Conservation (phyloP, 441 rosid species). For the Eutrema salsugineum region DNA sequence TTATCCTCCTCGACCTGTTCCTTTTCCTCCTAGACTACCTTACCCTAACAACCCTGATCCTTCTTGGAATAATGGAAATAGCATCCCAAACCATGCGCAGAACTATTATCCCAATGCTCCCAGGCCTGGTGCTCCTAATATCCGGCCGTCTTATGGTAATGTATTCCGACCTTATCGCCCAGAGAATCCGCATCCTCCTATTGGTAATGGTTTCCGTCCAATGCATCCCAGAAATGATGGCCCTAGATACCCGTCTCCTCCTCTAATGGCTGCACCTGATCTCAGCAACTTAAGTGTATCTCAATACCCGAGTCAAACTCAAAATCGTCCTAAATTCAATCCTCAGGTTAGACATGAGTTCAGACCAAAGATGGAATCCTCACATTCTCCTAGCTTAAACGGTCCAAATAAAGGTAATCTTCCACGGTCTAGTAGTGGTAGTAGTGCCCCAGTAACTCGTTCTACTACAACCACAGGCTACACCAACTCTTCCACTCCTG, state of each 20-base stretch:
- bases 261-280: constrained; percentile 41
- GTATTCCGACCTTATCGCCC: constrained; percentile 37
- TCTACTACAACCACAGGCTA: constrained; percentile 23
- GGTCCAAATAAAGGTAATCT: constrained; percentile 31
- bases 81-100: constrained; percentile 33
- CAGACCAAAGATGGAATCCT: constrained; percentile 32
- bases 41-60: constrained; percentile 35
- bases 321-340: constrained; percentile 40
- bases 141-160: constrained; percentile 41
- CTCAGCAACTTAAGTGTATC: constrained; percentile 46
- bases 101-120: constrained; percentile 35
- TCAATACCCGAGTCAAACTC: constrained; percentile 34
- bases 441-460: constrained; percentile 30
- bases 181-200: constrained; percentile 34
- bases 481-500: constrained; percentile 36
- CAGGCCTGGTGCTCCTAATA: constrained; percentile 42
- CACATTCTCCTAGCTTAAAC: constrained; percentile 32
- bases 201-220: constrained; percentile 41
- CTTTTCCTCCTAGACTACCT: constrained; percentile 38
- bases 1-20: constrained; percentile 40
- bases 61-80: constrained; percentile 38
- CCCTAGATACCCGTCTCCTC: constrained; percentile 36
- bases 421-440: constrained; percentile 1
- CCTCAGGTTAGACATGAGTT: constrained; percentile 40
- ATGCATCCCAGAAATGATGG: constrained; percentile 41